Percentiles rank a stretch among this genome's conserved stretches.
Evolutionary conservation across 2,329 filamentous ascomycete species (phyloP).

Genomic region (Pseudopithomyces chartarum): DNA sequence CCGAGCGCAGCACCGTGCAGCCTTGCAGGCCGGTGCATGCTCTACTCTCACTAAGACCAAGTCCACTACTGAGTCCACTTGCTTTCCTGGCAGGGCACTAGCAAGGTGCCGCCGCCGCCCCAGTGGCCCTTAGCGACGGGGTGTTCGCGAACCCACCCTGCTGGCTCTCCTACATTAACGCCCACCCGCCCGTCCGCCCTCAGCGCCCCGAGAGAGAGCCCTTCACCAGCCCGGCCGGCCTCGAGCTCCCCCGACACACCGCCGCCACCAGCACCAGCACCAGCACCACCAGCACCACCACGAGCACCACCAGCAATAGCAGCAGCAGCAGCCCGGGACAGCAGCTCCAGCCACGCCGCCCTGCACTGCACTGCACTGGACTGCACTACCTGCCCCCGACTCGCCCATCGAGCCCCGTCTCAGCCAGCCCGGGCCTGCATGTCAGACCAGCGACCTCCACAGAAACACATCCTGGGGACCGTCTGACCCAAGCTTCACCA

Average conservation of each 20-base stretch:
- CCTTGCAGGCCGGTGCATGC: not conserved
- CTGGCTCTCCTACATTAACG: slow-evolving; percentile 34
- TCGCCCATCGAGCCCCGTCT: slow-evolving; percentile 32
- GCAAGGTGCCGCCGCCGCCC: too few relatives aligned
- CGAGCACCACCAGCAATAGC: too few relatives aligned
- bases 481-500: slow-evolving; percentile 3
- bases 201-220: not conserved
- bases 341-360: not conserved
- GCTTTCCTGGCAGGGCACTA: not conserved
- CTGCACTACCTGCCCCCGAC: slow-evolving; percentile 30
- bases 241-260: not conserved
- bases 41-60: too few relatives aligned
- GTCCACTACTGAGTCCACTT: not conserved
- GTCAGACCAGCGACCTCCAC: slow-evolving; percentile 21
- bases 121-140: slow-evolving; percentile 19
- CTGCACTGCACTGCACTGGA: not conserved
- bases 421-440: slow-evolving; percentile 32
- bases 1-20: not conserved
- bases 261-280: too few relatives aligned
- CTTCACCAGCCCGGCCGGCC: not conserved
- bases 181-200: slow-evolving; percentile 11
- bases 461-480: slow-evolving; percentile 10
- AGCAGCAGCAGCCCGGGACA: too few relatives aligned
- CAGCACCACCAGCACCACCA: too few relatives aligned
- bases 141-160: slow-evolving; percentile 30